Evolutionary conservation across 2,329 filamentous ascomycete species (phyloP), one percentile per base, ranked within the genome.

Genomic region (Triangularia setosa): DNA sequence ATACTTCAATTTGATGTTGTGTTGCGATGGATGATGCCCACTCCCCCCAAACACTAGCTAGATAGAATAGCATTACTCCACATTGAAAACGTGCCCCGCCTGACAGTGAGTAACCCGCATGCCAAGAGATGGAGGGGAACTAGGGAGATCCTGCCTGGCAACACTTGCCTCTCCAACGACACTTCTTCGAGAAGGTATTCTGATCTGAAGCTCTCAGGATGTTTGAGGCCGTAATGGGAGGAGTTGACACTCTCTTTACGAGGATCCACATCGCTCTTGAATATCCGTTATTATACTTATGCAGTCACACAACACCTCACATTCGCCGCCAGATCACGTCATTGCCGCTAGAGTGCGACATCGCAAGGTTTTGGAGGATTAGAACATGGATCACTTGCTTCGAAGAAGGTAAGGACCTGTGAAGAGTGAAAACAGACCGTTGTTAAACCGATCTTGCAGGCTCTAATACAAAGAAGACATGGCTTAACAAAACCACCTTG

Each of bases 321-420:
- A 48, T 58, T 58, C n/a, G 55, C 33, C 55, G 33, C 33, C 12
- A 28, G 55, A 59, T 59, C 30, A 48, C 57, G 57, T 35, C 30
- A 59, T 59, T 48, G 30, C 23, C 57, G 33, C 57, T 48, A 59
- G 35, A 18, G 16, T 59, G 57, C 57, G 57, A 59, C 30, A 59
- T 59, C 57, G 57, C 57, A 59, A 28, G 54, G 25, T 57, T n/a
- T 48, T n/a, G 6, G n/a, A 21, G 8, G 5, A 48, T 6, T 21
- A 21, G n/a, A 48, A 48, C 40, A 48, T 48, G 40, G 40, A 48
- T 48, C 40, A 18, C 8, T 48, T 21, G 40, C 8, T 48, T n/a
- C 9, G 40, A 21, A 23, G 40, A 48, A 14, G n/a, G n/a, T n/a
- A 33, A 9, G 5, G n/a, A n/a, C n/a, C n/a, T n/a, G n/a, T n/a